Conservation (phyloP, 2,329 filamentous ascomycete genomes). For the Cryoendolithus antarcticus region DNA sequence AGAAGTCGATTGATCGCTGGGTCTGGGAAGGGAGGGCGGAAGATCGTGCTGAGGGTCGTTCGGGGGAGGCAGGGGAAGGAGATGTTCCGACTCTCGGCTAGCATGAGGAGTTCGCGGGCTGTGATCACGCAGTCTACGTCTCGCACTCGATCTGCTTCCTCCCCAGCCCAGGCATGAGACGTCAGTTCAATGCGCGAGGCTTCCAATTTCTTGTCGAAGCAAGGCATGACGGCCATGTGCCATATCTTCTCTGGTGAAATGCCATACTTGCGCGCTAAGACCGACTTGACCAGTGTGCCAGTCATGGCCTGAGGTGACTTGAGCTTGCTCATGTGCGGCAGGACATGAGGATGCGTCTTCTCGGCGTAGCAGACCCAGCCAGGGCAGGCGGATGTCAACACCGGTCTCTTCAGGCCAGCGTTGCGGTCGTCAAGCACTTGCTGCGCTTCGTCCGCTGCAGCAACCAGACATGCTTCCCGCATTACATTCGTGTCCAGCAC, state of each 20-base stretch:
- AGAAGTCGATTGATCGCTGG: constrained; percentile 57
- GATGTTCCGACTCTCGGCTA: constrained; percentile 68
- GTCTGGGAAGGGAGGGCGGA: constrained; percentile 58
- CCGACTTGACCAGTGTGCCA: constrained; percentile 80
- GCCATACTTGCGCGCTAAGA: constrained; percentile 58
- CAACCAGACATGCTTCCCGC: constrained; percentile 68
- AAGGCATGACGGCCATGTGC: constrained; percentile 95
- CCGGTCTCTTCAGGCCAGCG: constrained; percentile 43
- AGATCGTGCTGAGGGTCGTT: constrained; percentile 36
- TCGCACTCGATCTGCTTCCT: constrained; percentile 45
- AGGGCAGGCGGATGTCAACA: constrained; percentile 82
- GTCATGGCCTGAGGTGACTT: constrained; percentile 91
- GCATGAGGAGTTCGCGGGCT: constrained; percentile 81
- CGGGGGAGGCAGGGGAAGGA: constrained; percentile 62
- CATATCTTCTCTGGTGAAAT: constrained; percentile 73
- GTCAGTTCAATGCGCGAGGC: constrained; percentile 88
- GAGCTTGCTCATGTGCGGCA: constrained; percentile 78
- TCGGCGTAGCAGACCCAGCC: constrained; percentile 99
- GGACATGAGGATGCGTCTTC: constrained; percentile 88
- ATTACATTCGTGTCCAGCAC: constrained; percentile 80
- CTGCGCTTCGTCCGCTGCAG: constrained; percentile 36
- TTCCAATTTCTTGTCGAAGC: constrained; percentile 98
- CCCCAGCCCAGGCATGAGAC: constrained; percentile 23
- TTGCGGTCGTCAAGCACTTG: constrained; percentile 22
- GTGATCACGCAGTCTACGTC: constrained; percentile 99